These are phyloP conservation scores for Codiaeum variegatum DNA, from an alignment of 441 rosid species.

Conservation along the genomic window DNA sequence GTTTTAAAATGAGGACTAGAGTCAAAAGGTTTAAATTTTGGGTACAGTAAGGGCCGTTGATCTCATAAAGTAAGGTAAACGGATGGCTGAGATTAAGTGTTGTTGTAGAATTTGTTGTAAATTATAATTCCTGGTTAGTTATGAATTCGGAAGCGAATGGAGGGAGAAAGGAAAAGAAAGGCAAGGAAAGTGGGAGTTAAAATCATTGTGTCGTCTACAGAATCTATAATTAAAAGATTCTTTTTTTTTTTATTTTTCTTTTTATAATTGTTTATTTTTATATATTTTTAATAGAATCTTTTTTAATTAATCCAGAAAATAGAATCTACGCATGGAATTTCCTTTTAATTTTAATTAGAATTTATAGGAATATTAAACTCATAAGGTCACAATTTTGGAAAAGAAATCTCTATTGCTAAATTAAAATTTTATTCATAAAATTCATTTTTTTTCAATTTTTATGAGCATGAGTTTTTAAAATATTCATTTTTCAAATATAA, in stretches of 20 bases:
- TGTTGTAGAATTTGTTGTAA: background rate
- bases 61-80: background rate
- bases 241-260: background rate
- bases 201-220: constrained; percentile 27
- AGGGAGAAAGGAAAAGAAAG: background rate
- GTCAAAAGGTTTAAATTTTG: constrained; percentile 16
- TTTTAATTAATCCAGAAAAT: background rate
- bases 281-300: too few species aligned
- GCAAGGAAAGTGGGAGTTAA: background rate
- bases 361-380: too few species aligned
- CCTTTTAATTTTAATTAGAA: background rate
- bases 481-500: too few species aligned
- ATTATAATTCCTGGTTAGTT: background rate
- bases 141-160: constrained; percentile 12
- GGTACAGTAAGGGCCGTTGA: constrained; percentile 7
- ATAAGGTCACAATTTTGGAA: too few species aligned
- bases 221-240: background rate
- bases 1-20: background rate
- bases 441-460: too few species aligned
- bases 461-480: too few species aligned
- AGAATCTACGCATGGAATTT: background rate
- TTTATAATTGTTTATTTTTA: too few species aligned
- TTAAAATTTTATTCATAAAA: too few species aligned
- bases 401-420: too few species aligned
- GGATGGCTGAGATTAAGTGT: constrained; percentile 6